These are phyloP conservation scores for Lathyrus aphaca DNA, from an alignment of 306 rosid species.

Conservation along the genomic window DNA sequence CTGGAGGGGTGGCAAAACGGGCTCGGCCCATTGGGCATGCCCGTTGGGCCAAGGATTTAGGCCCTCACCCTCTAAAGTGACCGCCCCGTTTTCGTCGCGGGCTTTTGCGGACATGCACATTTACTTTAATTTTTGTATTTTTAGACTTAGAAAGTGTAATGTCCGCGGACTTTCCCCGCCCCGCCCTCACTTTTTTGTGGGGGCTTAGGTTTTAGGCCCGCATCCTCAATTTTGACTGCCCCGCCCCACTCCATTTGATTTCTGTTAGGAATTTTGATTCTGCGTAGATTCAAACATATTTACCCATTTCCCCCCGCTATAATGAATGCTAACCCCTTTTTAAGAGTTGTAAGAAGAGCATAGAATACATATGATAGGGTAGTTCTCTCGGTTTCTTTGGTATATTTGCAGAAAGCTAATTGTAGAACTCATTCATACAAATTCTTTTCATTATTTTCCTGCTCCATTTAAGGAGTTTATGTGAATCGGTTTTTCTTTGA, in stretches of 20 bases:
- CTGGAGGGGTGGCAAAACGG: too few species aligned
- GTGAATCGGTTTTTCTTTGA: constrained; percentile 9
- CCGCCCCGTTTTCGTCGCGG: too few species aligned
- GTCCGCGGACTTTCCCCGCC: too few species aligned
- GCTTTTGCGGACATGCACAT: too few species aligned
- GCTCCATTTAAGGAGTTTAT: constrained; percentile 8
- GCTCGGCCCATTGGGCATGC: too few species aligned
- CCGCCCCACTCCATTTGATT: background rate
- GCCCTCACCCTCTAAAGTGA: too few species aligned
- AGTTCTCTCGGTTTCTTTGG: constrained; percentile 20
- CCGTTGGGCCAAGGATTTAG: too few species aligned
- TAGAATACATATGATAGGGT: background rate
- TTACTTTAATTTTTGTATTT: too few species aligned
- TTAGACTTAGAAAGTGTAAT: too few species aligned
- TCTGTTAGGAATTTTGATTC: background rate
- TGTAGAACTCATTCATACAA: constrained; percentile 10
- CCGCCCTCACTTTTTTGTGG: too few species aligned
- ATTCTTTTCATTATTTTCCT: background rate
- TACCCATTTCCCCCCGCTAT: background rate
- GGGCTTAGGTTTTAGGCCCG: too few species aligned
- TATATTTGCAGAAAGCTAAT: constrained; percentile 11
- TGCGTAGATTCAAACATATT: constrained; percentile 6
- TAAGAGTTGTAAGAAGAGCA: constrained; percentile 12
- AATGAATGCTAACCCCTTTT: background rate
- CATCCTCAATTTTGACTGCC: too few species aligned